Evolutionary conservation across 768 basidiomycete genomes (phyloP).

Genomic region (Amanita muscaria): DNA sequence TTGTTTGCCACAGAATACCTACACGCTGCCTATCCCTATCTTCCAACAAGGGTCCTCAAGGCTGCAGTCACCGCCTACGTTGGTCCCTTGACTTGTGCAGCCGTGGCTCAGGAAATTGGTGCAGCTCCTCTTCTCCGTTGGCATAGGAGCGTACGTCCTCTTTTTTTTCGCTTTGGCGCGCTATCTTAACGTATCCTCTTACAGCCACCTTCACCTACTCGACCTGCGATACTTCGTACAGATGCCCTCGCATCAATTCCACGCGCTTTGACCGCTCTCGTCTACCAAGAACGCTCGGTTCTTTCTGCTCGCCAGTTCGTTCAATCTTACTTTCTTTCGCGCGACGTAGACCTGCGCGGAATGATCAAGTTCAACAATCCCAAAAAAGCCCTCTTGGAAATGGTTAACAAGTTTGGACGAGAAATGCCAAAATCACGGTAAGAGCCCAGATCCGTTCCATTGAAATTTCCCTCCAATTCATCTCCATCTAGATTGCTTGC

Average conservation of each 20-base stretch:
- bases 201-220: conserved; percentile 39
- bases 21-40: conserved; percentile 73
- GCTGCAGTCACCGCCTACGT: conserved; percentile 89
- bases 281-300: conserved; percentile 84
- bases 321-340: conserved; percentile 80
- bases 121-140: conserved; percentile 71
- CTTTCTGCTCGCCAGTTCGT: conserved; percentile 81
- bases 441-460: neutral
- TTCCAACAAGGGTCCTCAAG: conserved; percentile 87
- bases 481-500: conserved; percentile 59
- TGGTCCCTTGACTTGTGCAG: conserved; percentile 74
- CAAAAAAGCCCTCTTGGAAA: conserved; percentile 65
- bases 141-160: conserved; percentile 58
- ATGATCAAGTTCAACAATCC: conserved; percentile 82
- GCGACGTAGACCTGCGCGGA: conserved; percentile 70
- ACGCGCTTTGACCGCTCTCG: conserved; percentile 76
- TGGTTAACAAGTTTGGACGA: conserved; percentile 59
- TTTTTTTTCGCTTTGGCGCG: neutral
- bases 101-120: conserved; percentile 81
- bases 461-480: neutral
- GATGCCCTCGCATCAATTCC: conserved; percentile 87
- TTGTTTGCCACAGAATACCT: conserved; percentile 84
- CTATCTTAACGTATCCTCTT: neutral
- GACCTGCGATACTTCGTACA: conserved; percentile 55
- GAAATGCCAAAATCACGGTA: conserved; percentile 66